phyloP scores from a whole-genome alignment of 192 early-diverging fungal genomes.

The Diversispora eburnea region DNA sequence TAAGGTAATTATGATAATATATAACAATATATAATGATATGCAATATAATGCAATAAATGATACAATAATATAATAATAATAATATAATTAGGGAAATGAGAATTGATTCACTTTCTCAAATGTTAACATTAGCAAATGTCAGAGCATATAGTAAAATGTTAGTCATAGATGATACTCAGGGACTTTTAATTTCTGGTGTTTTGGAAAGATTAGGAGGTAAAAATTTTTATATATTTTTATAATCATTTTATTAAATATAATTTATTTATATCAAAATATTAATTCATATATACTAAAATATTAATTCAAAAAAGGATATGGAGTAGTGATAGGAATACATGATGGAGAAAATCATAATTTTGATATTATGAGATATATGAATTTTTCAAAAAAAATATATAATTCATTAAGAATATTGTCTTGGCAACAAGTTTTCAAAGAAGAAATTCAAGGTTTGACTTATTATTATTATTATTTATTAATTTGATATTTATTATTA shows the following conservation, averaged over 20 bases:
- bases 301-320: constrained; percentile 28
- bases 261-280: background rate
- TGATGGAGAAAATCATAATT: constrained; percentile 69
- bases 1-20: constrained; percentile 40
- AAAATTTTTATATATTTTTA: background rate
- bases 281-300: background rate
- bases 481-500: background rate
- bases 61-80: background rate
- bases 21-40: background rate
- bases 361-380: constrained; percentile 73
- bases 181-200: constrained; percentile 79
- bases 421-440: constrained; percentile 68
- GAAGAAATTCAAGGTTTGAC: constrained; percentile 52
- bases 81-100: constrained; percentile 52
- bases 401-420: constrained; percentile 57
- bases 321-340: constrained; percentile 71
- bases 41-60: too few relatives aligned
- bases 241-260: constrained; percentile 13
- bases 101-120: constrained; percentile 91
- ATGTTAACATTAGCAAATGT: constrained; percentile 82
- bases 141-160: constrained; percentile 58
- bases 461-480: background rate
- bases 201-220: constrained; percentile 72
- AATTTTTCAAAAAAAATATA: constrained; percentile 58
- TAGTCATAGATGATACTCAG: constrained; percentile 89